phyloP scores from a whole-genome alignment of 148 eudicot species.

The Diospyros lotus region DNA sequence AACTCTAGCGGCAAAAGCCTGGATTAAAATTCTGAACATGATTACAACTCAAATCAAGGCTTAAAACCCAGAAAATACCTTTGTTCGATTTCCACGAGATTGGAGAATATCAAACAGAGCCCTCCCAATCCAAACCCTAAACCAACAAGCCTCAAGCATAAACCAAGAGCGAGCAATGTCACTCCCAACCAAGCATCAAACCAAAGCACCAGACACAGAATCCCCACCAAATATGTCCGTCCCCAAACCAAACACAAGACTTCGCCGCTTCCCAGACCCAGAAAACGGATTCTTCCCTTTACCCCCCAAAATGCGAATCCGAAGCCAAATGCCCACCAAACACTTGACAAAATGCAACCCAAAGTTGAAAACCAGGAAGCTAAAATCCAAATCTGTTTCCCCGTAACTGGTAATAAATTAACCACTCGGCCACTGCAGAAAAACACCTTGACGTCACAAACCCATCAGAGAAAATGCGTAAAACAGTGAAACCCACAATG shows the following conservation, averaged over 20 bases:
- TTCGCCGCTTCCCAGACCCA: not conserved
- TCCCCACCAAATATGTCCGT: not conserved
- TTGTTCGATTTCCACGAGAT: constrained; percentile 1
- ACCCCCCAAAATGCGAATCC: constrained; percentile 15
- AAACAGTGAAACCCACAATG: not conserved
- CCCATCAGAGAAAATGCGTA: not conserved
- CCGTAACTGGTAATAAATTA: constrained; percentile 20
- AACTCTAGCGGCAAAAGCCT: not conserved
- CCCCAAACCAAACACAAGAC: not conserved
- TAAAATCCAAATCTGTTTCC: constrained; percentile 12
- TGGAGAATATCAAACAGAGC: not conserved
- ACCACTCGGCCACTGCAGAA: constrained; percentile 5
- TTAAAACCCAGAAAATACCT: constrained; percentile 11
- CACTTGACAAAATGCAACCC: constrained; percentile 1
- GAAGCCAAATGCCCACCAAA: constrained; percentile 3
- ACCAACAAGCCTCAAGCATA: not conserved
- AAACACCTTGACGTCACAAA: constrained; percentile 16
- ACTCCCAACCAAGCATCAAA: not conserved
- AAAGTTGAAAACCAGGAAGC: constrained; percentile 11
- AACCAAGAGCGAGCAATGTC: constrained; percentile 6
- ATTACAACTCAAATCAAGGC: not conserved
- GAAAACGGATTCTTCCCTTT: not conserved
- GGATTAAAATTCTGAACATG: not conserved
- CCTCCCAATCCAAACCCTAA: constrained; percentile 18
- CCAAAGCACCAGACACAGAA: not conserved